Conservation (phyloP, 257 asterid genomes). For the Capsicum rhomboideum region DNA sequence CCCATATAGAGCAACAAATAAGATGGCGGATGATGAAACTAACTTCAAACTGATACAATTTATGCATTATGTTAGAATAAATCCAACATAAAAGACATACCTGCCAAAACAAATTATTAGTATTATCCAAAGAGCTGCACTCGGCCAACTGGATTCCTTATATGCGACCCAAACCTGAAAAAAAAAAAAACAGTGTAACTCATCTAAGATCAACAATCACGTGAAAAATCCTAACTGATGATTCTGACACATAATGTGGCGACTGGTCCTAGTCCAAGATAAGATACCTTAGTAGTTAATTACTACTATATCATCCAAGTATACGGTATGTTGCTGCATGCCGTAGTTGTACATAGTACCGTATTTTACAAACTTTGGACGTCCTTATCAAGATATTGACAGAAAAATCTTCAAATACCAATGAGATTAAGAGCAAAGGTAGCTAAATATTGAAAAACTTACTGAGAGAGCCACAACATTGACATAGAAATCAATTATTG, state of each 20-base stretch:
- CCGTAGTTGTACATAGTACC: neutral
- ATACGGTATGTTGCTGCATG: neutral
- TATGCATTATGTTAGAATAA: neutral
- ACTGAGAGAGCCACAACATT: slow-evolving; percentile 58
- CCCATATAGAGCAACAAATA: neutral
- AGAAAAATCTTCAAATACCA: neutral
- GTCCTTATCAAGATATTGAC: neutral
- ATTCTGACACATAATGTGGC: neutral
- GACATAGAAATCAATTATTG: slow-evolving; percentile 62
- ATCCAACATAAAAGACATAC: slow-evolving; percentile 15
- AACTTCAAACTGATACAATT: neutral
- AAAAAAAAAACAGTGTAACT: neutral
- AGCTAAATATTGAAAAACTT: slow-evolving; percentile 11
- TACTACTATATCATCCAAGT: neutral
- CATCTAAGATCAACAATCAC: neutral
- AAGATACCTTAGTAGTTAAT: neutral
- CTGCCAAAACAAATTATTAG: slow-evolving; percentile 72
- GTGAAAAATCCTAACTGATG: neutral
- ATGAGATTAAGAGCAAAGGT: neutral
- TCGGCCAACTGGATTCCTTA: slow-evolving; percentile 59
- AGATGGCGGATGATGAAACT: neutral
- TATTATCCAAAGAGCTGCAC: slow-evolving; percentile 50
- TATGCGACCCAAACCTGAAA: slow-evolving; percentile 82
- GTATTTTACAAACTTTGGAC: neutral
- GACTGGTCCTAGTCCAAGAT: neutral